A percentile compares a stretch with the other conserved stretches of the same genome.
These are phyloP conservation scores for Mariannaea sp. DNA, from an alignment of 2,329 filamentous ascomycete species.

Conservation along the genomic window DNA sequence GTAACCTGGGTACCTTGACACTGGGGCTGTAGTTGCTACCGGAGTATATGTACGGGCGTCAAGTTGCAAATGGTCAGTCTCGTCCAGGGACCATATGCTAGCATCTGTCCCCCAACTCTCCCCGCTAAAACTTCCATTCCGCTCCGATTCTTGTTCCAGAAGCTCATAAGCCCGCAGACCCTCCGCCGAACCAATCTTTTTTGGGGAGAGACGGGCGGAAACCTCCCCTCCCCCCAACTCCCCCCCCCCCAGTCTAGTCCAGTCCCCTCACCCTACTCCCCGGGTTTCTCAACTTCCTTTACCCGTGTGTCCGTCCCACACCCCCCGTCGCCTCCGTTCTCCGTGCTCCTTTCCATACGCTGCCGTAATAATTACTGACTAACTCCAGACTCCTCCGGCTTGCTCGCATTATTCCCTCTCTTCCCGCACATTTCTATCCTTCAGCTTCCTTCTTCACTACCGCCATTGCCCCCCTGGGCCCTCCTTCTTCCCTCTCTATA, in stretches of 20 bases:
- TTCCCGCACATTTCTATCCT: not conserved
- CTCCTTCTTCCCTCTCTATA: not conserved
- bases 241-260: conserved; percentile 3
- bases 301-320: not conserved
- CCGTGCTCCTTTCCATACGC: conserved; percentile 9
- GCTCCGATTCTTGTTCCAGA: conserved; percentile 33
- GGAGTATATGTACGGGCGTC: too few species aligned
- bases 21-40: too few species aligned
- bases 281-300: conserved; percentile 1
- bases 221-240: too few species aligned
- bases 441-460: not conserved
- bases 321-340: conserved; percentile 13
- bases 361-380: not conserved
- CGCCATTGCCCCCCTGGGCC: not conserved
- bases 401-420: not conserved
- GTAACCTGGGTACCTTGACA: too few species aligned
- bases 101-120: too few species aligned
- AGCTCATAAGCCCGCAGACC: too few species aligned
- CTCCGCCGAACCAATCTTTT: conserved; percentile 20
- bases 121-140: conserved; percentile 24
- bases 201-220: too few species aligned
- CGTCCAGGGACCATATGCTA: too few species aligned
- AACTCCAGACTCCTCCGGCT: conserved; percentile 1
- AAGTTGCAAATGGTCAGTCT: too few species aligned
- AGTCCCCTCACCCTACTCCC: conserved; percentile 12